Evolutionary conservation across 2,329 filamentous ascomycete genomes (phyloP), one percentile per base, ranked within the genome.

Genomic region (Teratosphaeria zuluensis): DNA sequence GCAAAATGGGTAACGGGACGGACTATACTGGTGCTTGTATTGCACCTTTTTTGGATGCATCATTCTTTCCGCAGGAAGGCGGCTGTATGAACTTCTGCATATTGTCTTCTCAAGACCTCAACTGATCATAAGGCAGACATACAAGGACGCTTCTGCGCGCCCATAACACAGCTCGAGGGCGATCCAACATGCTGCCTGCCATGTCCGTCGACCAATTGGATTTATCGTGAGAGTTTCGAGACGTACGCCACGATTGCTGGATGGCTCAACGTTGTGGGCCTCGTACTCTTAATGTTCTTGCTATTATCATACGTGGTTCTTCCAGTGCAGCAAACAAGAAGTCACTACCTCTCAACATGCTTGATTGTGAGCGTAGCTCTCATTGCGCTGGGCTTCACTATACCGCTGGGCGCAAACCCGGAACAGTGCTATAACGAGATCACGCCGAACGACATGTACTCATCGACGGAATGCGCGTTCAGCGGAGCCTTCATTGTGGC

Each of bases 311-410:
- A 91, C 80, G 77, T 84, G 3, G 79, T 87, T 14, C 78, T 99
- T 24, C 92, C 94, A 0, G 84, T 90, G 28, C 90, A 95, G 67
- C 92, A 90, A 77, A 96, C 94, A 6, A 85, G 90, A 69, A 85
- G 92, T 56, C 94, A 99, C 73, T 97, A 97, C 69, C 79, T 99
- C 42, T 96, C 89, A 70, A 87, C 96, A 63, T 94, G 90, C 71
- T 78, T 97, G 56, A 88, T 89, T 4, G 74, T 89, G 52, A 89
- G 84, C 4, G 84, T 92, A 48, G 76, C 87, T 51, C 78, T 92
- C 59, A 89, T 97, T 81, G 88, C 95, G 86, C 80, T 97, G 64
- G 91, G 90, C 32, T 96, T 97, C 72, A 88, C 96, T 52, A 84
- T 99, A 48, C 92, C 94, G 0, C 81, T 96, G 24, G 90, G 84